Base-by-base conservation (phyloP, 2,329 filamentous ascomycete species). In the Ophiostoma sp. region DNA sequence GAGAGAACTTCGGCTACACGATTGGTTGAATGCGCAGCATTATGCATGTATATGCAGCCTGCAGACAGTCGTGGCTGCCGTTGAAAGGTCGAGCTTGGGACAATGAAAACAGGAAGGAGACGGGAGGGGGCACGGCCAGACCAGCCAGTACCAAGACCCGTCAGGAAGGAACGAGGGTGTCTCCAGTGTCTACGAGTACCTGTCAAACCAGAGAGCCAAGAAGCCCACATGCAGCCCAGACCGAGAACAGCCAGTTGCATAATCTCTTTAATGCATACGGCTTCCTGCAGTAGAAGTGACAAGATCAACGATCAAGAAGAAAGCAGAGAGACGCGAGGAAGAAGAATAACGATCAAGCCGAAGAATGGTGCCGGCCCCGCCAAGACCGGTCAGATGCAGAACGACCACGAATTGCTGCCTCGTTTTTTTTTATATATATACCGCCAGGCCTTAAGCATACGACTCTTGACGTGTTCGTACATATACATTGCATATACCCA, bases 11-110 rank as follows among this genome's bases (percentile, higher is more conserved):
- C 14, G 42, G 16, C 47, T 16, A 16, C 38, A 52, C 62, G 55
- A 73, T 73, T 73, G 72, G 72, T 36, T 45, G 42, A 63, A 55
- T 44, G 60, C 38, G 18, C 27, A 27, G 27, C 66, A 47, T 67
- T 68, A 71, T 73, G 74, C 75, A 72, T 74, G 73, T 18, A 60
- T 60, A 60, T 80, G 79, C 79, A 81, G 66, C 9, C 41, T 52
- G 64, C 62, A 75, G 27, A 77, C 71, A 79, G 80, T 81, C 81
- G 81, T 82, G 81, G 81, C 80, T 80, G 75, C 75, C 77, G 74
- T 77, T 79, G 76, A 81, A 78, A 80, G 80, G 80, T 71, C 60
- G 45, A 55, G 76, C 70, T 55, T 41, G 27, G 18, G 49, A 55
- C 49, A n/a, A 55, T 11, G 49, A 55, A 55, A 66, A 45, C 65